Conservation (phyloP, 345 rosid species). For the Chamaenerion angustifolium region DNA sequence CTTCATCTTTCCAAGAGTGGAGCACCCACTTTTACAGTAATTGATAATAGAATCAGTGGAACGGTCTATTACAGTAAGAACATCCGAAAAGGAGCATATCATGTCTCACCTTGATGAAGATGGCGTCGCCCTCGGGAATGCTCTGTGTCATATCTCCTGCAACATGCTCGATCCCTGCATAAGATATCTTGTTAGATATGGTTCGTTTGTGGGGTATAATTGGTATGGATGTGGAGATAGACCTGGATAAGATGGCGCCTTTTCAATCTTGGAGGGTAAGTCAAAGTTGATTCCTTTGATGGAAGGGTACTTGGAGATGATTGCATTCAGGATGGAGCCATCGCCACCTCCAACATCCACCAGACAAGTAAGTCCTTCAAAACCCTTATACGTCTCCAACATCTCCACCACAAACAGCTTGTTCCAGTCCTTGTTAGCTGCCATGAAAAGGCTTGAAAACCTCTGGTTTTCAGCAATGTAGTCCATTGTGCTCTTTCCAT, state of each 20-base stretch:
- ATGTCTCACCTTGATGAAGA: constrained; percentile 50
- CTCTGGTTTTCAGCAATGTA: constrained; percentile 21
- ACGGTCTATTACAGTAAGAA: no score
- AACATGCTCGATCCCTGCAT: constrained; percentile 23
- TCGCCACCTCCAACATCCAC: constrained; percentile 51
- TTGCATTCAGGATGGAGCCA: constrained; percentile 31
- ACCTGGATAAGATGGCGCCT: constrained; percentile 23
- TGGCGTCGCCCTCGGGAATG: constrained; percentile 49
- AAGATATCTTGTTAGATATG: not conserved
- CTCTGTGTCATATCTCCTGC: constrained; percentile 28
- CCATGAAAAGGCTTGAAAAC: constrained; percentile 18
- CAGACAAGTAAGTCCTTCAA: constrained; percentile 22
- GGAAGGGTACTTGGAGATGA: constrained; percentile 27
- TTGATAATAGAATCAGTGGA: no score
- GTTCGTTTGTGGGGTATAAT: no score
- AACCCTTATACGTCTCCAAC: constrained; percentile 26
- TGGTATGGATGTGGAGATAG: not conserved
- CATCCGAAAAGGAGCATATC: no score
- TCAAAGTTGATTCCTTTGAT: constrained; percentile 41
- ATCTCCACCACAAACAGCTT: constrained; percentile 20
- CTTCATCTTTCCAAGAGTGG: constrained; percentile 25
- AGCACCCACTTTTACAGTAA: constrained; percentile 24
- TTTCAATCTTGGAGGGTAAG: constrained; percentile 19
- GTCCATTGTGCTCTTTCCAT: constrained; percentile 14
- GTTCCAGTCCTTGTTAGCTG: constrained; percentile 28